Evolutionary conservation across 805 yeast species (phyloP).

Genomic region (Wickerhamomyces queroliae): DNA sequence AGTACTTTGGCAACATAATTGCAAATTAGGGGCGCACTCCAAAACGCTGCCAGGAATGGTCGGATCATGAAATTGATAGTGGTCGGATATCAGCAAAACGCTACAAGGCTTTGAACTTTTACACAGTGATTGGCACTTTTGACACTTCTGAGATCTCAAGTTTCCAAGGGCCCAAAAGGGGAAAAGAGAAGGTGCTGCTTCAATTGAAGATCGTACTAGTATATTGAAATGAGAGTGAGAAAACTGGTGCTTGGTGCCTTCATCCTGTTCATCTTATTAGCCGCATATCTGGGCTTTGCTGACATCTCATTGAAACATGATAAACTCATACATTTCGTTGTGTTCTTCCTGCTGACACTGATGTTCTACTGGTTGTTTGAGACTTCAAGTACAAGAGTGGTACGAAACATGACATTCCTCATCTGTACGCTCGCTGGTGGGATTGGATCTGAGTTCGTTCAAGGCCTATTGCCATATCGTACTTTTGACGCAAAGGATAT

Average conservation of each 20-base stretch:
- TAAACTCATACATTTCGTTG: constrained; percentile 42
- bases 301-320: constrained; percentile 41
- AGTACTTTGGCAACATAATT: no score
- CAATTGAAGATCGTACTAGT: no score
- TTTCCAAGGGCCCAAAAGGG: no score
- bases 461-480: constrained; percentile 39
- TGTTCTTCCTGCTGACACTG: constrained; percentile 40
- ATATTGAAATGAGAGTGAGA: constrained; percentile 14
- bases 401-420: constrained; percentile 30
- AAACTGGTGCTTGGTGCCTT: constrained; percentile 30
- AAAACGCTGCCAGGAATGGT: no score
- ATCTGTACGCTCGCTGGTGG: constrained; percentile 43
- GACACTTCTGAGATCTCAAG: no score
- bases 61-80: no score
- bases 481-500: constrained; percentile 47
- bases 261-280: constrained; percentile 26
- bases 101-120: no score
- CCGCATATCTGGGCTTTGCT: constrained; percentile 22
- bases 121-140: no score
- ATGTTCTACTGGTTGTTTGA: constrained; percentile 43
- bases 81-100: no score
- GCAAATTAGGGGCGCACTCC: no score
- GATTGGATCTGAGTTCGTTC: constrained; percentile 46
- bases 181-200: no score
- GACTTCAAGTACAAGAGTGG: constrained; percentile 25